Evolutionary conservation across 2,329 filamentous ascomycete genomes (phyloP).

Genomic region (Didymellaceae sp.): DNA sequence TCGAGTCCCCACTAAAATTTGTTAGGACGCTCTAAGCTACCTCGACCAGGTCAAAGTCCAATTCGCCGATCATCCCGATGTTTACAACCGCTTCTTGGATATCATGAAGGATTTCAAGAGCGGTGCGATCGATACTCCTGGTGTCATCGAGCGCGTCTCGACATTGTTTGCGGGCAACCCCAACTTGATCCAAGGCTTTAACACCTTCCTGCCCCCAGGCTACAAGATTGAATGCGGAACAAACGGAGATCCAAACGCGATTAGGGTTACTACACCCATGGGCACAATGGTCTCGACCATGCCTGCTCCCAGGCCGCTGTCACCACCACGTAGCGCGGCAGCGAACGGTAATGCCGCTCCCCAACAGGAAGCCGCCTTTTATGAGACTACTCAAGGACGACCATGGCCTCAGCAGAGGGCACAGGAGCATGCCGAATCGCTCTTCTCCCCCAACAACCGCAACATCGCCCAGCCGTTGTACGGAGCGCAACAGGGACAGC

Average conservation of each 20-base stretch:
- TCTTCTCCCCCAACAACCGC: conserved; percentile 55
- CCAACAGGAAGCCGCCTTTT: conserved; percentile 49
- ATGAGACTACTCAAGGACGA: conserved; percentile 44
- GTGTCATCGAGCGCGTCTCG: conserved; percentile 95
- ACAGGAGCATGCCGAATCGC: conserved; percentile 45
- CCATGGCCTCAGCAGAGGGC: conserved; percentile 49
- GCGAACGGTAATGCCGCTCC: conserved; percentile 62
- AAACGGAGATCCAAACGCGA: conserved; percentile 92
- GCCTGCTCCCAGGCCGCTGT: conserved; percentile 58
- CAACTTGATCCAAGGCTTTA: conserved; percentile 95
- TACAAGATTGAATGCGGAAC: conserved; percentile 97
- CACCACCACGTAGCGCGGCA: conserved; percentile 55
- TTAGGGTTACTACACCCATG: conserved; percentile 94
- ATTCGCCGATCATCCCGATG: conserved; percentile 94
- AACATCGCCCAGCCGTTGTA: conserved; percentile 50
- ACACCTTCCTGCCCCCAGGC: conserved; percentile 93
- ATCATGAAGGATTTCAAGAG: conserved; percentile 99
- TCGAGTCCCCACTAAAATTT: conserved; percentile 9
- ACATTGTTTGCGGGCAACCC: conserved; percentile 95
- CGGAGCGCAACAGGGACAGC: conserved; percentile 43
- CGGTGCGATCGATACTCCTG: conserved; percentile 97
- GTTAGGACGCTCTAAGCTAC: conserved; percentile 84
- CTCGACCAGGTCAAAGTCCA: conserved; percentile 98
- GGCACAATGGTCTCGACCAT: conserved; percentile 96
- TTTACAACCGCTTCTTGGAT: conserved; percentile 95